Base-by-base conservation (phyloP, 495 filamentous ascomycete genomes). In the Hypoxylon cercidicola region DNA sequence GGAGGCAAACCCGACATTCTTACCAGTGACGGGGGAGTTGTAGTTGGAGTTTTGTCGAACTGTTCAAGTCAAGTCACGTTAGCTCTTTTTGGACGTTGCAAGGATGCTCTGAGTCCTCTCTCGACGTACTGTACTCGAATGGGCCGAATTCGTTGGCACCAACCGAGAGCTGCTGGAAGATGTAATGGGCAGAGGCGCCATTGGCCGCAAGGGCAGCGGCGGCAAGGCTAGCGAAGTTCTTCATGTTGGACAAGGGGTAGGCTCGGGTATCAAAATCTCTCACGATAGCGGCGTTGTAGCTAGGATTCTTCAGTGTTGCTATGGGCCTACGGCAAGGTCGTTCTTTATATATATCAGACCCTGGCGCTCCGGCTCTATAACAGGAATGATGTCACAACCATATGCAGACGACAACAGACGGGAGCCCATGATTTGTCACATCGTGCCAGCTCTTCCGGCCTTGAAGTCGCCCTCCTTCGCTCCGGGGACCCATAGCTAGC, bases 1-100 rank as follows among this genome's bases (percentile, higher is more conserved):
- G 34, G 18, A 60, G 19, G 12, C 11, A n/a, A 28, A 12, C 25
- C 34, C 7, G 45, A 43, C 9, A 12, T 39, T 21, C 50, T 58
- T 55, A 66, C 75, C 74, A n/a, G 78, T 81, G 28, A 83, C 81
- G 9, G 81, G 81, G 18, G 79, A 82, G 70, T 84, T 84, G 74
- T 76, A 75, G 75, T 81, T 82, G 66, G 69, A 77, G 70, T 81
- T 80, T 63, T 75, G 74, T 45, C 81, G 75, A 50, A 84, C 72
- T 73, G 39, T 68, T 56, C 4, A 49, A 8, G 15, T 44, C 2
- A 11, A 16, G 6, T 52, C n/a, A 10, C 44, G 28, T 67, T 44
- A 65, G 56, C 55, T 11, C 10, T 40, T 46, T 8, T 20, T 21
- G 19, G 15, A 45, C 7, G 19, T 20, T 21, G 11, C 11, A 12